Evolutionary conservation across 176 grass and related monocot genomes (phyloP).

Genomic region (bread wheat (Triticum aestivum)): DNA sequence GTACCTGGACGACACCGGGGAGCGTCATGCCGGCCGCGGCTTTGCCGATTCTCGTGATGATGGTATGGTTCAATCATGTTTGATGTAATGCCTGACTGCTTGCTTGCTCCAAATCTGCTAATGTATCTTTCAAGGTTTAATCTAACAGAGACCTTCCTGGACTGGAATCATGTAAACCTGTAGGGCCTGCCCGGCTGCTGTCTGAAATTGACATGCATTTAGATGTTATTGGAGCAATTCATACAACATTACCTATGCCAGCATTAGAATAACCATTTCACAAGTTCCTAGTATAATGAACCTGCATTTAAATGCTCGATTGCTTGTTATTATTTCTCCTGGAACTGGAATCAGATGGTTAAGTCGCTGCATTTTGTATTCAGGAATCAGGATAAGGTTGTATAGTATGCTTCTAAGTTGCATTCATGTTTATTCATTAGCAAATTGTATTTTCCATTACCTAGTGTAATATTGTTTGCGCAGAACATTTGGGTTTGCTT

Average conservation of each 20-base stretch:
- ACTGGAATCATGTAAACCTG: too few relatives aligned
- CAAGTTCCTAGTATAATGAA: neutral
- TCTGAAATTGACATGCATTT: neutral
- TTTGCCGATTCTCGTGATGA: neutral
- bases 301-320: neutral
- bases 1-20: conserved; percentile 53
- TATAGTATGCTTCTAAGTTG: neutral
- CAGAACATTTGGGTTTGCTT: neutral
- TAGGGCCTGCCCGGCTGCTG: too few relatives aligned
- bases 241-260: neutral
- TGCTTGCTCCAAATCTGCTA: neutral
- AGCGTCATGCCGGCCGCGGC: neutral
- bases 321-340: neutral
- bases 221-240: neutral
- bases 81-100: neutral
- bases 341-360: conserved; percentile 9
- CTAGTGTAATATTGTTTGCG: neutral
- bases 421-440: neutral
- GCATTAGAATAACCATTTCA: neutral
- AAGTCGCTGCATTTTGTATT: conserved; percentile 6
- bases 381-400: neutral
- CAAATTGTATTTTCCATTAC: neutral
- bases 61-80: conserved; percentile 36
- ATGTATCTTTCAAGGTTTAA: neutral
- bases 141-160: neutral